Base-by-base conservation (phyloP, 1,284 basidiomycete genomes). In the Trametes versicolor region DNA sequence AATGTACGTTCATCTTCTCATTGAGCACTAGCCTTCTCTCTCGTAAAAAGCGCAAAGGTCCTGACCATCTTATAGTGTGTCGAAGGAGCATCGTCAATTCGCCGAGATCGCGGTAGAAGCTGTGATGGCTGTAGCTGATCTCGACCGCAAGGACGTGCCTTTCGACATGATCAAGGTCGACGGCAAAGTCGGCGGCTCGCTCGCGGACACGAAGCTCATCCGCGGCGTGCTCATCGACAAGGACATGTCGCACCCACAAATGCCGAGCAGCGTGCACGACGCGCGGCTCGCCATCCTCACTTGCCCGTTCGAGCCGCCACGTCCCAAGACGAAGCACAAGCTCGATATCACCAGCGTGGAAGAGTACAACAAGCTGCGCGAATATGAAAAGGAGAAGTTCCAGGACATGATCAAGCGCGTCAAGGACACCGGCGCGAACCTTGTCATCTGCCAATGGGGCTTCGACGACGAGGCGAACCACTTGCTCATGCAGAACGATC, bases 391-490 rank as follows among this genome's bases (percentile, higher is more conserved):
- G 81, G 91, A 93, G 75, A 99, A 97, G 82, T 99, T 99, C 75
- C 85, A 88, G 72, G 92, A 96, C 75, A 99, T 99, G 98, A 99
- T 99, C 81, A 93, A 94, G 80, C 86, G 89, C 76, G 97, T 99
- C 70, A 98, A 99, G 81, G 93, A 98, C 75, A 93, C 96, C n/a
- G 97, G 98, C 36, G 97, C 98, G 29, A 99, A 99, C 80, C 81
- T 99, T 64, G 97, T 99, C 71, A 98, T 99, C 73, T 99, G 97
- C 80, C 98, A 99, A 79, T 99, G 97, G 97, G 97, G 97, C 69
- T 99, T 99, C 77, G 97, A 99, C 76, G 98, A 99, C 77, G 97
- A 99, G 82, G 97, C 97, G 62, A 99, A 99, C 78, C 97, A 99
- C 78, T 74, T 99, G 74, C 81, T 99, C 72, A 95, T 99, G 91